Evolutionary conservation across 2,329 filamentous ascomycete genomes (phyloP).

Genomic region (Scytalidium lignicola): DNA sequence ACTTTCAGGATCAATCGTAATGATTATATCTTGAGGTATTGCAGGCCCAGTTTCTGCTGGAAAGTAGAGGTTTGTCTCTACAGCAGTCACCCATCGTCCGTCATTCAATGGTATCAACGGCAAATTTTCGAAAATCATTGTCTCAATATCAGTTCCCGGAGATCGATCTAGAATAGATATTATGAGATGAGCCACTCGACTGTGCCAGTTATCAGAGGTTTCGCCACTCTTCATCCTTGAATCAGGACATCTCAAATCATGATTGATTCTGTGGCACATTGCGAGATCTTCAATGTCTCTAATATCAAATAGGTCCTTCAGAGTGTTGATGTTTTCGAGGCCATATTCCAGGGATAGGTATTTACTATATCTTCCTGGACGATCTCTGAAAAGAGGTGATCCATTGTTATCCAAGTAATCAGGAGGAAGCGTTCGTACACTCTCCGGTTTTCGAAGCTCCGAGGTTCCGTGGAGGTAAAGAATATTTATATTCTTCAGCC

Average conservation of each 20-base stretch:
- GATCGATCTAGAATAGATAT: conserved; percentile 3
- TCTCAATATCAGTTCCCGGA: background rate
- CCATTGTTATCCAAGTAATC: conserved; percentile 1
- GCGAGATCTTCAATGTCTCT: conserved; percentile 7
- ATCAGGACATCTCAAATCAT: conserved; percentile 5
- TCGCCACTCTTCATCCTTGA: conserved; percentile 5
- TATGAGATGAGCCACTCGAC: conserved; percentile 9
- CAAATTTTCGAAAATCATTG: conserved; percentile 1
- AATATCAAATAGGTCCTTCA: background rate
- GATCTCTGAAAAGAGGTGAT: conserved; percentile 8
- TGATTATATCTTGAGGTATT: conserved; percentile 8
- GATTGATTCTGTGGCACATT: conserved; percentile 9
- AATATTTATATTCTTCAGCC: conserved; percentile 1
- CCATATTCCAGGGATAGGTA: conserved; percentile 9
- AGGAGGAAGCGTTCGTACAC: conserved; percentile 3
- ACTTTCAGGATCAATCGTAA: conserved; percentile 4
- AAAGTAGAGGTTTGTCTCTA: conserved; percentile 1
- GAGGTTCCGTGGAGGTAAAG: conserved; percentile 5
- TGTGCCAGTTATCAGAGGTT: conserved; percentile 7
- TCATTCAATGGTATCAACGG: conserved; percentile 7
- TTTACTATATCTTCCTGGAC: conserved; percentile 3
- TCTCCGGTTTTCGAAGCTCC: background rate
- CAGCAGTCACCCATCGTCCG: conserved; percentile 6
- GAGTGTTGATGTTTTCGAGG: conserved; percentile 3
- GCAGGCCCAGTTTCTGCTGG: conserved; percentile 2